Percentiles rank a stretch among this genome's conserved stretches.
Evolutionary conservation across 169 alveolate species (phyloP).

Genomic region (Hammondia hammondi): DNA sequence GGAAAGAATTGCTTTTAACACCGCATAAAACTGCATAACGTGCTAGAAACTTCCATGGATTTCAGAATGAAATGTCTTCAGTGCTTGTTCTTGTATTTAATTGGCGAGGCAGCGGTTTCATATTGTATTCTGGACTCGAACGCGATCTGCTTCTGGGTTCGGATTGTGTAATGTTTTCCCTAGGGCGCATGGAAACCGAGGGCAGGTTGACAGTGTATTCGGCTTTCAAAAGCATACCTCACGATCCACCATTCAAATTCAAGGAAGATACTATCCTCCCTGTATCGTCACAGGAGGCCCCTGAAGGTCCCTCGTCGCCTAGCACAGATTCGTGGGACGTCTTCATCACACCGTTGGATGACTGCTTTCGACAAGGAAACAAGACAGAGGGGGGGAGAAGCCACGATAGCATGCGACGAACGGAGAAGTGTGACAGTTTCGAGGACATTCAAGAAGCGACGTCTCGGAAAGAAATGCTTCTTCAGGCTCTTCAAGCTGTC

Average conservation of each 20-base stretch:
- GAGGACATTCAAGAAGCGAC: not conserved
- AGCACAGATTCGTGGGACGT: not conserved
- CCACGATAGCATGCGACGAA: not conserved
- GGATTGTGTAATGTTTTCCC: no score
- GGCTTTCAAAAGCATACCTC: not conserved
- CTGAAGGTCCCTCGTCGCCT: not conserved
- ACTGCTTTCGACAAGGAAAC: not conserved
- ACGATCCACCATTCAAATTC: not conserved
- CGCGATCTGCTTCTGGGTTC: no score
- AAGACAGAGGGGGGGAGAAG: not conserved
- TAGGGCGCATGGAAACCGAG: not conserved
- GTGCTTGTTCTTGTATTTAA: no score
- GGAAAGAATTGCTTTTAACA: no score
- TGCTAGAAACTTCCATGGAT: no score
- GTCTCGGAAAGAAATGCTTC: not conserved
- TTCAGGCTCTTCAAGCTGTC: not conserved
- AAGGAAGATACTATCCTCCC: not conserved
- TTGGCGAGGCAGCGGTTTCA: no score
- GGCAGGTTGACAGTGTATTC: not conserved
- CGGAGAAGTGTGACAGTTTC: not conserved
- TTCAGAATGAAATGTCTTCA: no score
- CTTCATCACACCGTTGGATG: not conserved
- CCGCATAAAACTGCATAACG: no score
- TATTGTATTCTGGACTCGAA: no score
- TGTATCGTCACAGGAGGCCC: not conserved